These are phyloP conservation scores for Diaporthe eres DNA, from an alignment of 2,329 filamentous ascomycete species.

Conservation along the genomic window DNA sequence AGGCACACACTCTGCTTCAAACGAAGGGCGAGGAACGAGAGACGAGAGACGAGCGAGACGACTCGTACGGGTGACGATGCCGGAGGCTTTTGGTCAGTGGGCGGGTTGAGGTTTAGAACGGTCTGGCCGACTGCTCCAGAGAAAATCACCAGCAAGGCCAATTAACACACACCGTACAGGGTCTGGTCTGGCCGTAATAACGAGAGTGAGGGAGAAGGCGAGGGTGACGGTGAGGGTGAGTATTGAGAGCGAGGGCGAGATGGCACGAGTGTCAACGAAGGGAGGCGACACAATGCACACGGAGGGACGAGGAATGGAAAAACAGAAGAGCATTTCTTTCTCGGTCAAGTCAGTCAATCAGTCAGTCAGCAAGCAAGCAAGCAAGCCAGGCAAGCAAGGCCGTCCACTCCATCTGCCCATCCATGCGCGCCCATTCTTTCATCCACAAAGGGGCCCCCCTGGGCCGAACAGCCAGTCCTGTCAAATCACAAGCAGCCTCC, in stretches of 20 bases:
- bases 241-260: neutral
- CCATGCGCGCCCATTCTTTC: neutral
- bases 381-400: neutral
- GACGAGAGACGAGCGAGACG: neutral
- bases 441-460: neutral
- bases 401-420: neutral
- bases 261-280: conserved; percentile 1
- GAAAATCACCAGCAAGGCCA: neutral
- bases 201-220: conserved; percentile 6
- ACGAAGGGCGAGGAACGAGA: neutral
- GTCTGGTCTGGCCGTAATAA: conserved; percentile 18
- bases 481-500: conserved; percentile 4
- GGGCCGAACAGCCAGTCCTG: neutral
- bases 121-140: too few relatives aligned
- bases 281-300: conserved; percentile 11
- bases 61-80: neutral
- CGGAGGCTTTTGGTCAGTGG: neutral
- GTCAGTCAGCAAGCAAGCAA: neutral
- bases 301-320: conserved; percentile 14
- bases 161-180: neutral
- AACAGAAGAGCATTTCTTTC: neutral
- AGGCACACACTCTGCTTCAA: neutral
- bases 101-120: too few relatives aligned
- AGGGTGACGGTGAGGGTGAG: neutral
- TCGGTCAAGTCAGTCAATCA: neutral